Conservation (phyloP, 129 eudicot genomes). For the Saussurea involucrata region DNA sequence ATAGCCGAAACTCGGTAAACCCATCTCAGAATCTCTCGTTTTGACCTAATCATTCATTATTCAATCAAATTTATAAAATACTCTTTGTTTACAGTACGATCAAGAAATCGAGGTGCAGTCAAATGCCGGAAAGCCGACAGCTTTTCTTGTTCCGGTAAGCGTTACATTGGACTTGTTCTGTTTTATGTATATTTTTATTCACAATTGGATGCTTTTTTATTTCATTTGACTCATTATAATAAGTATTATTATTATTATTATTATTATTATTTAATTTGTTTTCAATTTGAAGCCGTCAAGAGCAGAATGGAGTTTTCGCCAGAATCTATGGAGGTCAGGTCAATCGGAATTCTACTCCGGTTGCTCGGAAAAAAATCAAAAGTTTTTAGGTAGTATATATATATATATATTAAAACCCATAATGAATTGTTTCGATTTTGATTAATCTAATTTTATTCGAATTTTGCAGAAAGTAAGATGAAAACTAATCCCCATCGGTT, state of each 20-base stretch:
- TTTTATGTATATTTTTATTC: background rate
- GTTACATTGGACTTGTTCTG: slow-evolving; percentile 9
- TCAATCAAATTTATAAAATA: background rate
- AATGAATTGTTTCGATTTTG: background rate
- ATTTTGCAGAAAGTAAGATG: slow-evolving; percentile 46
- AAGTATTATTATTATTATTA: background rate
- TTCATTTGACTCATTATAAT: slow-evolving; percentile 1
- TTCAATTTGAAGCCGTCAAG: slow-evolving; percentile 24
- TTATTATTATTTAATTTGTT: slow-evolving; percentile 2
- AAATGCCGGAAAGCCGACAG: slow-evolving; percentile 30
- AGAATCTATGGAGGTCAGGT: slow-evolving; percentile 45
- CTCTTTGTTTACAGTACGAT: slow-evolving; percentile 30
- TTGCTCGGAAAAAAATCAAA: slow-evolving; percentile 49
- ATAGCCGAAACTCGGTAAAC: background rate
- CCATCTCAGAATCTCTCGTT: background rate
- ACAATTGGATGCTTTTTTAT: background rate
- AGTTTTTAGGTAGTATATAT: slow-evolving; percentile 29
- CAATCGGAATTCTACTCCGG: slow-evolving; percentile 47
- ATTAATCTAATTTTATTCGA: background rate
- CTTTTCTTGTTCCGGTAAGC: slow-evolving; percentile 46
- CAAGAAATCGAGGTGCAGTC: slow-evolving; percentile 22
- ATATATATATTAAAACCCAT: background rate
- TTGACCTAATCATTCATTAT: background rate
- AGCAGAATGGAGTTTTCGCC: slow-evolving; percentile 36
- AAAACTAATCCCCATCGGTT: slow-evolving; percentile 56